Percentiles rank a stretch among this genome's conserved stretches.
Evolutionary conservation across 192 early-diverging fungal genomes (phyloP).

Genomic region (Rhizoclosmatium globosum): DNA sequence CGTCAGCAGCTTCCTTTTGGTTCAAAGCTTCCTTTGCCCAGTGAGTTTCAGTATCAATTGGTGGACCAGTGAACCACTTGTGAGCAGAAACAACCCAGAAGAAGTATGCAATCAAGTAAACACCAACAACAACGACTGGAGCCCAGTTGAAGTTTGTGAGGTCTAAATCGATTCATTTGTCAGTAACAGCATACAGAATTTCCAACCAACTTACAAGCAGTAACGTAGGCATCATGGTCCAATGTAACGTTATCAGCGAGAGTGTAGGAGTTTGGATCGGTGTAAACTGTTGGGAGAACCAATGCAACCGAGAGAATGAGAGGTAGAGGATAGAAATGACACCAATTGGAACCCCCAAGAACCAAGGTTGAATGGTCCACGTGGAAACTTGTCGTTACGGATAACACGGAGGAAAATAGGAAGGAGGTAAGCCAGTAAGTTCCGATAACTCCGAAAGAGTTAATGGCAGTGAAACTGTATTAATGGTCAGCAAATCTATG

Average conservation of each 20-base stretch:
- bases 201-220: conserved; percentile 2
- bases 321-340: conserved; percentile 23
- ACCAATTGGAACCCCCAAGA: conserved; percentile 20
- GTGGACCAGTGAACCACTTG: conserved; percentile 37
- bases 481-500: too few relatives aligned
- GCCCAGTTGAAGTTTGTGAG: conserved; percentile 39
- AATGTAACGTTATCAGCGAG: conserved; percentile 20
- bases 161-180: background rate
- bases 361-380: conserved; percentile 29
- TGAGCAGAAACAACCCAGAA: conserved; percentile 28
- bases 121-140: conserved; percentile 27
- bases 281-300: conserved; percentile 37
- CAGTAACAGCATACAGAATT: too few relatives aligned
- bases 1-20: too few relatives aligned
- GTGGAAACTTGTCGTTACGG: conserved; percentile 13
- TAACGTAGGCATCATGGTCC: conserved; percentile 24
- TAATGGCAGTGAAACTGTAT: conserved; percentile 17
- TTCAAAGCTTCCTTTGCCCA: background rate
- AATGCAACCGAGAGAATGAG: conserved; percentile 19
- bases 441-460: conserved; percentile 39
- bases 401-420: conserved; percentile 28
- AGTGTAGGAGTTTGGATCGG: background rate
- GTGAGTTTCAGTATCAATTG: conserved; percentile 22
- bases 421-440: conserved; percentile 32
- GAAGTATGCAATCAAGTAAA: conserved; percentile 9